Percentiles rank a stretch among this genome's conserved stretches.
phyloP scores from a whole-genome alignment of 129 eudicot genomes.

The Centrapalus pauciflorus region DNA sequence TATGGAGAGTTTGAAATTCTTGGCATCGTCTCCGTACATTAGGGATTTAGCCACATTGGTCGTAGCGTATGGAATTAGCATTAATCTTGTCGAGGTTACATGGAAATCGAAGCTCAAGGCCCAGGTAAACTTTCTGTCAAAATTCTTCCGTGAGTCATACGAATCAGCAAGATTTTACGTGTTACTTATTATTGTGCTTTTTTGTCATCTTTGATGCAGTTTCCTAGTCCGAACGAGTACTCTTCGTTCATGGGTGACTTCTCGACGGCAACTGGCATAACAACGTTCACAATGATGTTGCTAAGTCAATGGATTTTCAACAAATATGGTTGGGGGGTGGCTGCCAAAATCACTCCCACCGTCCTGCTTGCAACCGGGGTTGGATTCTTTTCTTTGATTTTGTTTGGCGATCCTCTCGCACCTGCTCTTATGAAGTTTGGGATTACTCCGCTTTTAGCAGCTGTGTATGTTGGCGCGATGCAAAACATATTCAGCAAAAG shows the following conservation, averaged over 20 bases:
- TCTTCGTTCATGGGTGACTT: constrained; percentile 99
- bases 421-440: constrained; percentile 76
- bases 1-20: constrained; percentile 96
- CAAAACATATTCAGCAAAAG: constrained; percentile 98
- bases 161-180: neutral
- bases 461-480: constrained; percentile 97
- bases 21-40: constrained; percentile 84
- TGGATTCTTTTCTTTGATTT: constrained; percentile 85
- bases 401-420: constrained; percentile 77
- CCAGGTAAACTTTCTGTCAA: constrained; percentile 45
- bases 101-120: constrained; percentile 99
- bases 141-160: neutral
- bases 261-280: constrained; percentile 95
- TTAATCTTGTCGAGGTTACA: constrained; percentile 97
- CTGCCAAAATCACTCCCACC: constrained; percentile 92
- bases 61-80: constrained; percentile 95
- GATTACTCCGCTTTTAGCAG: constrained; percentile 92
- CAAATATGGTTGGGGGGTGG: constrained; percentile 98
- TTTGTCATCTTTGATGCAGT: constrained; percentile 34
- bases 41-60: constrained; percentile 95
- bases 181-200: neutral
- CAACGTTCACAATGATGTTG: constrained; percentile 95
- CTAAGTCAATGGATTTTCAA: constrained; percentile 91
- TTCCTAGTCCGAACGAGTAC: constrained; percentile 95
- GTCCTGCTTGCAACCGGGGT: constrained; percentile 92